phyloP scores from a whole-genome alignment of 139 green algal genomes.

The Medakamo hakoo region DNA sequence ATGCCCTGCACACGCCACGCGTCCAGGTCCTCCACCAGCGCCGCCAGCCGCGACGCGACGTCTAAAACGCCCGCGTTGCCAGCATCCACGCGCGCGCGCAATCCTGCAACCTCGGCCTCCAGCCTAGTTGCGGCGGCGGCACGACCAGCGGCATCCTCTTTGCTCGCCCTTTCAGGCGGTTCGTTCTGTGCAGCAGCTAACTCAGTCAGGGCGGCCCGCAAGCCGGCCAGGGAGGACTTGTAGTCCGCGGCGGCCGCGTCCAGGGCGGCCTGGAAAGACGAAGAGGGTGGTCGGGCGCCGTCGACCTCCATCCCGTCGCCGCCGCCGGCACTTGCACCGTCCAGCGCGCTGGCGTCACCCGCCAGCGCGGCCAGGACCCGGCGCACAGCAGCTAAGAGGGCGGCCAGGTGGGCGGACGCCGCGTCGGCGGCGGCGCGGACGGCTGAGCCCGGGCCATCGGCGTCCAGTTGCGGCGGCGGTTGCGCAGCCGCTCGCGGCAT shows the following conservation, averaged over 20 bases:
- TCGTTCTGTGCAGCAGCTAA: too few species aligned
- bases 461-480: too few species aligned
- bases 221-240: neutral
- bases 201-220: neutral
- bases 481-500: too few species aligned
- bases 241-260: neutral
- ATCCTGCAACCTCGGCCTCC: neutral
- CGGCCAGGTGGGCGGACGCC: neutral
- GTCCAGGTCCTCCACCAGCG: neutral
- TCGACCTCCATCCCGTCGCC: neutral
- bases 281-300: neutral
- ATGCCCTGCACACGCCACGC: too few species aligned
- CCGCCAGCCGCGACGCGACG: neutral
- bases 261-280: too few species aligned
- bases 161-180: neutral
- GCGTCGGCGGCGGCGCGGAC: neutral
- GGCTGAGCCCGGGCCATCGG: too few species aligned
- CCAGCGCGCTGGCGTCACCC: neutral
- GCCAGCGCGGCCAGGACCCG: neutral
- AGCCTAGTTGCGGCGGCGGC: neutral
- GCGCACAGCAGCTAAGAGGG: neutral
- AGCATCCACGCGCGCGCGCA: neutral
- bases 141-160: neutral
- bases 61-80: neutral
- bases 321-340: too few species aligned